phyloP scores from a whole-genome alignment of 768 basidiomycete species.

The Tubosaeta brunneosetosa region DNA sequence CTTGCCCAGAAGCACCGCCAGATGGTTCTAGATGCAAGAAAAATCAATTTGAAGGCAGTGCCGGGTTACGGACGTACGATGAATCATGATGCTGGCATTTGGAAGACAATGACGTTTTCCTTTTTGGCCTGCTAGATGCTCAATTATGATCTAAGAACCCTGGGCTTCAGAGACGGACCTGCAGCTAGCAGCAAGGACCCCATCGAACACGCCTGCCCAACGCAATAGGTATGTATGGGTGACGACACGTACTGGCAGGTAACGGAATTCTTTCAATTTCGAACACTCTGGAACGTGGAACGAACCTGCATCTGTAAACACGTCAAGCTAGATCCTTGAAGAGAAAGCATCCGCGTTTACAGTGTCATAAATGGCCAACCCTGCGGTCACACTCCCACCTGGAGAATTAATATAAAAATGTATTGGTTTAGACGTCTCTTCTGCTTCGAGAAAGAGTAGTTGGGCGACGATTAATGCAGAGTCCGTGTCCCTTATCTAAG shows the following conservation, averaged over 20 bases:
- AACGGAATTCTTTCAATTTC: slow-evolving; percentile 19
- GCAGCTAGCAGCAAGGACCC: slow-evolving; percentile 89
- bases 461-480: slow-evolving; percentile 88
- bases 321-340: slow-evolving; percentile 11
- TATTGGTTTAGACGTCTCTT: slow-evolving; percentile 90
- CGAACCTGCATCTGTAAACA: slow-evolving; percentile 65
- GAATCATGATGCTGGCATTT: slow-evolving; percentile 97
- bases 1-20: slow-evolving; percentile 93
- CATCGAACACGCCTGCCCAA: slow-evolving; percentile 96
- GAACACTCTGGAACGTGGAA: slow-evolving; percentile 3
- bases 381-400: slow-evolving; percentile 93
- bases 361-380: slow-evolving; percentile 96
- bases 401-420: slow-evolving; percentile 97
- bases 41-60: slow-evolving; percentile 4
- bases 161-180: slow-evolving; percentile 35
- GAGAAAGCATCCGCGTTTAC: slow-evolving; percentile 41
- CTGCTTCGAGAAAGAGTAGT: slow-evolving; percentile 92
- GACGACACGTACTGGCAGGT: slow-evolving; percentile 75
- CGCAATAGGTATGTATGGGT: slow-evolving; percentile 94
- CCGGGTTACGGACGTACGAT: slow-evolving; percentile 54
- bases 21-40: slow-evolving; percentile 69
- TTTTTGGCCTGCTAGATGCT: slow-evolving; percentile 53
- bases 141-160: slow-evolving; percentile 9
- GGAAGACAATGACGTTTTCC: slow-evolving; percentile 91
- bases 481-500: slow-evolving; percentile 83